Percentiles rank a stretch among this genome's conserved stretches.
Evolutionary conservation across 75 land plant species (phyloP).

Genomic region (Picea sitchensis): DNA sequence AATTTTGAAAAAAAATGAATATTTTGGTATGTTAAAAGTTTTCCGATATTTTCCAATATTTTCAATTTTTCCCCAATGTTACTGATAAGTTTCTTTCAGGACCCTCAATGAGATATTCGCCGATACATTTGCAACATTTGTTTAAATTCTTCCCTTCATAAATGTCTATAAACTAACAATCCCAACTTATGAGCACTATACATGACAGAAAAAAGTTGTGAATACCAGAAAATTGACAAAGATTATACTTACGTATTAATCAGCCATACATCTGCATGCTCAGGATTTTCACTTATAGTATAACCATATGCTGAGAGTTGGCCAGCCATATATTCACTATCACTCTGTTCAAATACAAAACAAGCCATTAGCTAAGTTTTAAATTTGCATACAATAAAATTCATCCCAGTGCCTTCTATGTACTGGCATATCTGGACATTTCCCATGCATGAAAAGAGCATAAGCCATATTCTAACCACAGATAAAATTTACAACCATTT

Average conservation of each 20-base stretch:
- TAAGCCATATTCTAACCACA: no score
- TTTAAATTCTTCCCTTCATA: neutral
- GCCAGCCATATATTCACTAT: slow-evolving; percentile 99
- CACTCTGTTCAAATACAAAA: slow-evolving; percentile 58
- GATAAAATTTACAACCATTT: neutral
- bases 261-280: slow-evolving; percentile 89
- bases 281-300: slow-evolving; percentile 64
- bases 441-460: neutral
- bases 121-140: neutral
- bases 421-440: neutral
- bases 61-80: no score
- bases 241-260: slow-evolving; percentile 72
- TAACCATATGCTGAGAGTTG: slow-evolving; percentile 97
- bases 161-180: neutral
- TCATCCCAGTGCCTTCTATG: neutral
- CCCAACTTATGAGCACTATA: neutral
- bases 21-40: no score
- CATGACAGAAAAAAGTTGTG: neutral
- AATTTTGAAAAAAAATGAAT: no score
- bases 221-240: neutral
- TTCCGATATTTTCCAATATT: no score
- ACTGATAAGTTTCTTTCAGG: no score
- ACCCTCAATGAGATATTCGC: no score
- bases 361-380: neutral
- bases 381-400: slow-evolving; percentile 1